These are phyloP conservation scores for Aspergillus vadensis DNA, from an alignment of 2,329 filamentous ascomycete species.

Conservation along the genomic window DNA sequence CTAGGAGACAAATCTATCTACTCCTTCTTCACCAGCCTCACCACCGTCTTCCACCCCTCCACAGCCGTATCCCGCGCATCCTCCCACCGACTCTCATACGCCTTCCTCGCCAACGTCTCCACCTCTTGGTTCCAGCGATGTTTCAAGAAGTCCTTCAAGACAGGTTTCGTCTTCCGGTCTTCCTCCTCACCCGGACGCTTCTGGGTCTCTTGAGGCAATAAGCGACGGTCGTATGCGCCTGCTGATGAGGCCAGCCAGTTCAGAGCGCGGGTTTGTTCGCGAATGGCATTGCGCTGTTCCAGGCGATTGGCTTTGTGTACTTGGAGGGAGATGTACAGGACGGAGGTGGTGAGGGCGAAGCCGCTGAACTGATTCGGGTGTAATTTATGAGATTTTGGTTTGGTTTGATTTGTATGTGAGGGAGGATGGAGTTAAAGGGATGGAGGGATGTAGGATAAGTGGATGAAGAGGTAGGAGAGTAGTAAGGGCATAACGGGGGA, in stretches of 20 bases:
- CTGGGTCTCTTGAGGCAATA: slow-evolving; percentile 20
- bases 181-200: background rate
- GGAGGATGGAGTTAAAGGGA: background rate
- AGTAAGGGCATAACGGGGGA: background rate
- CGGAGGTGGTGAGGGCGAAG: slow-evolving; percentile 71
- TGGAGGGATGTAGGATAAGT: background rate
- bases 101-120: slow-evolving; percentile 65
- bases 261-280: slow-evolving; percentile 46
- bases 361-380: slow-evolving; percentile 60
- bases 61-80: slow-evolving; percentile 51
- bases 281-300: slow-evolving; percentile 47
- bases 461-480: background rate
- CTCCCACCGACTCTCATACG: slow-evolving; percentile 67
- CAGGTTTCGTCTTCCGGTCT: slow-evolving; percentile 33
- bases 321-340: slow-evolving; percentile 71
- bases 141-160: slow-evolving; percentile 68
- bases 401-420: background rate
- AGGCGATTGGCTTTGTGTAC: slow-evolving; percentile 69
- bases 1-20: slow-evolving; percentile 18
- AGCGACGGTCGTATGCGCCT: slow-evolving; percentile 39
- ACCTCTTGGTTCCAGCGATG: slow-evolving; percentile 78
- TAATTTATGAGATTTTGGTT: slow-evolving; percentile 7
- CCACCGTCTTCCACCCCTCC: slow-evolving; percentile 56
- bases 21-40: slow-evolving; percentile 35
- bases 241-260: slow-evolving; percentile 42